phyloP scores from a whole-genome alignment of 1,139 yeast species.

The Saccharomyces hybrid region DNA sequence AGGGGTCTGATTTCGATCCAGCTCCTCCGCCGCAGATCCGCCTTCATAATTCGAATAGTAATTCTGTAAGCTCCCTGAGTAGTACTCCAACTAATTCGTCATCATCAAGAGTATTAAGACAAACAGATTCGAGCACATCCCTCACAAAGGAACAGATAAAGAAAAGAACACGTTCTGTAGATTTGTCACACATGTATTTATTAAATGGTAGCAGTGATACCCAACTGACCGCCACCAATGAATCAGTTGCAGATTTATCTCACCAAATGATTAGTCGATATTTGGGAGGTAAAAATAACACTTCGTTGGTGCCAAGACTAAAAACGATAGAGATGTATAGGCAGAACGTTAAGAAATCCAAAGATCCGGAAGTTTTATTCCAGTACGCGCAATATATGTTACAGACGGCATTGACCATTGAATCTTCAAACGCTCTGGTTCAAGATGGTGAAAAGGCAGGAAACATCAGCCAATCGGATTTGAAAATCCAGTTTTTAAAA shows the following conservation, averaged over 20 bases:
- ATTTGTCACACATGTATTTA: constrained; percentile 35
- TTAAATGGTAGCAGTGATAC: constrained; percentile 31
- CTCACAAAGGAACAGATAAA: constrained; percentile 1
- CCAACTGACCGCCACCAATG: constrained; percentile 35
- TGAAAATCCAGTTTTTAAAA: constrained; percentile 47
- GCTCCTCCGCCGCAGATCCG: neutral
- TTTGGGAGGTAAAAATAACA: constrained; percentile 42
- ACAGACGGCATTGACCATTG: constrained; percentile 68
- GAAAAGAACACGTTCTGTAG: constrained; percentile 32
- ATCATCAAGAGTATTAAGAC: neutral
- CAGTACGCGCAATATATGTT: constrained; percentile 89
- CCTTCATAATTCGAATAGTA: neutral
- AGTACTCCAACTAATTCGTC: neutral
- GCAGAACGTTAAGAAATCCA: constrained; percentile 77
- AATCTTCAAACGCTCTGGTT: constrained; percentile 19
- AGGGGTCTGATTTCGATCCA: neutral
- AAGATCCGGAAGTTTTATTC: constrained; percentile 78
- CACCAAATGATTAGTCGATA: constrained; percentile 39
- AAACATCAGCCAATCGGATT: constrained; percentile 13
- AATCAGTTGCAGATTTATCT: constrained; percentile 34
- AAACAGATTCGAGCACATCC: neutral
- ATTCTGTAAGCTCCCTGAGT: neutral
- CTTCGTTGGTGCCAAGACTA: constrained; percentile 59
- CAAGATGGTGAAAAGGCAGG: constrained; percentile 6
- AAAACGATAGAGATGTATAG: constrained; percentile 84